These are phyloP conservation scores for Yarrowia yakushimensis DNA, from an alignment of 805 yeast species.

Conservation along the genomic window DNA sequence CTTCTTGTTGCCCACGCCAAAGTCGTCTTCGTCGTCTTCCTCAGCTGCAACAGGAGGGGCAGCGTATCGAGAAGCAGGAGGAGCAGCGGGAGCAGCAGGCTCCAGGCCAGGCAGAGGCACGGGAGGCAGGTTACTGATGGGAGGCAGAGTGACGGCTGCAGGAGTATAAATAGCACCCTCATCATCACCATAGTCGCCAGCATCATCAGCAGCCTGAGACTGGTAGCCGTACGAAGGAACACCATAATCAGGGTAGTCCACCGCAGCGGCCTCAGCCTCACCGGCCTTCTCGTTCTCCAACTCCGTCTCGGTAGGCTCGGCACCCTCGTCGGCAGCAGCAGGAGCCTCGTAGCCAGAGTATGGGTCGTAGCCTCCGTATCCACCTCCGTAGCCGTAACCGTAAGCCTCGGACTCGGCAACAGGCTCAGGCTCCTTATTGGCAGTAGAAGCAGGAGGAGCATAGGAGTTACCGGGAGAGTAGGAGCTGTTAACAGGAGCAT, in stretches of 20 bases:
- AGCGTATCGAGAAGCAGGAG: constrained; percentile 21
- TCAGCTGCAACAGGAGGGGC: constrained; percentile 25
- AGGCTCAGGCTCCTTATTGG: constrained; percentile 18
- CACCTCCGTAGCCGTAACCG: constrained; percentile 19
- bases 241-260: constrained; percentile 32
- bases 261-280: constrained; percentile 5
- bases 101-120: constrained; percentile 23
- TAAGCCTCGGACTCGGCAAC: neutral
- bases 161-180: constrained; percentile 26
- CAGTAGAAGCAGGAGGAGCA: neutral
- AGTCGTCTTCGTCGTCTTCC: constrained; percentile 29
- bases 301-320: constrained; percentile 35
- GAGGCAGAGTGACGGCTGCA: constrained; percentile 21
- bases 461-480: constrained; percentile 7
- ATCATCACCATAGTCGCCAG: constrained; percentile 26
- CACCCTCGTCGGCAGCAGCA: neutral
- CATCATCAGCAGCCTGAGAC: constrained; percentile 26
- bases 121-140: constrained; percentile 1
- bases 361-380: constrained; percentile 26
- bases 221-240: constrained; percentile 30
- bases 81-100: constrained; percentile 18
- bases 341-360: constrained; percentile 30
- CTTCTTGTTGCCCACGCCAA: constrained; percentile 30
- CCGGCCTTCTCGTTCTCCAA: constrained; percentile 24
- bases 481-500: neutral